Evolutionary conservation across 2,329 filamentous ascomycete genomes (phyloP).

Genomic region (Calonectria honghensis): DNA sequence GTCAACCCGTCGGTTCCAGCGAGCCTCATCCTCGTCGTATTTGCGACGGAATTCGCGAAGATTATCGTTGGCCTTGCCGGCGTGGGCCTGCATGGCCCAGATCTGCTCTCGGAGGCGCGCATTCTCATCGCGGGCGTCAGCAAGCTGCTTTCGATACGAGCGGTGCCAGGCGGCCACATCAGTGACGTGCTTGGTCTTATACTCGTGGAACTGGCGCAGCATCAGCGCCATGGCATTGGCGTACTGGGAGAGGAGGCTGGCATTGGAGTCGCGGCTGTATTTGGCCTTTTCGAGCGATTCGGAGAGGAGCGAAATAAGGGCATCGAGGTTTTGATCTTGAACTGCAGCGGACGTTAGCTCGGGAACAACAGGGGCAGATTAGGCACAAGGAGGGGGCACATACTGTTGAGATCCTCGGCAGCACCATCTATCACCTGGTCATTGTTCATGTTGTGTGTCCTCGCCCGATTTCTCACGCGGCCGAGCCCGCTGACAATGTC

Average conservation of each 20-base stretch:
- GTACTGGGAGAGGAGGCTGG: slow-evolving; percentile 74
- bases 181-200: slow-evolving; percentile 77
- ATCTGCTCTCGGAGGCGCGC: slow-evolving; percentile 78
- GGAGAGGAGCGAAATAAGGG: slow-evolving; percentile 75
- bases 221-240: slow-evolving; percentile 74
- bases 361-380: background rate
- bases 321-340: slow-evolving; percentile 76
- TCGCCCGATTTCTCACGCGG: slow-evolving; percentile 75
- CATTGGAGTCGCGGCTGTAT: slow-evolving; percentile 76
- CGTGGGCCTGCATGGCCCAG: slow-evolving; percentile 79
- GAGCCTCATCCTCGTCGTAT: slow-evolving; percentile 73
- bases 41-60: slow-evolving; percentile 74
- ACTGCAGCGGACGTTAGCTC: slow-evolving; percentile 60
- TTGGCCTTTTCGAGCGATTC: slow-evolving; percentile 78
- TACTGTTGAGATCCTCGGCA: slow-evolving; percentile 75
- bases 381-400: slow-evolving; percentile 37
- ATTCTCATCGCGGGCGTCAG: slow-evolving; percentile 79
- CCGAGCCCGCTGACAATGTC: slow-evolving; percentile 79
- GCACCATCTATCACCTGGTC: slow-evolving; percentile 75
- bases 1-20: slow-evolving; percentile 73
- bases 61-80: slow-evolving; percentile 73
- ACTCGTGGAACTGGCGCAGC: slow-evolving; percentile 79
- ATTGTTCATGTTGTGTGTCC: slow-evolving; percentile 71
- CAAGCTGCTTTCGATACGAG: slow-evolving; percentile 79
- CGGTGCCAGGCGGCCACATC: slow-evolving; percentile 80